Conservation (phyloP, 768 basidiomycete genomes). For the Punctularia strigosozonata region DNA sequence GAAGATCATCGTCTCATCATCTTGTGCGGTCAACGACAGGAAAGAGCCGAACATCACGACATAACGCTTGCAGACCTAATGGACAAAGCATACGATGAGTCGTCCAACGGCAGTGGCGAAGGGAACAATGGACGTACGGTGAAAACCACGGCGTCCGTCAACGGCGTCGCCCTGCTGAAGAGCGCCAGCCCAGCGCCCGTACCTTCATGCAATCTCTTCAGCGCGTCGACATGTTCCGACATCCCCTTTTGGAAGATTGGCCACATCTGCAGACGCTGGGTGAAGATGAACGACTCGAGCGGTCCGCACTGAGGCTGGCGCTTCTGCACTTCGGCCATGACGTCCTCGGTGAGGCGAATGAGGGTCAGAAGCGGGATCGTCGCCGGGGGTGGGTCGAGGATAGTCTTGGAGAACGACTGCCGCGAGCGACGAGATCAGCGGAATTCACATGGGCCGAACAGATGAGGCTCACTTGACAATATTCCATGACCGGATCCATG, state of each 20-base stretch:
- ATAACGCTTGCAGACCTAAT: conserved; percentile 70
- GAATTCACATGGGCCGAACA: conserved; percentile 1
- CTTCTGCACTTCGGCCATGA: conserved; percentile 63
- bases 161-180: conserved; percentile 45
- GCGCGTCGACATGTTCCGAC: conserved; percentile 68
- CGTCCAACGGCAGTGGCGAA: conserved; percentile 3
- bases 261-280: conserved; percentile 80
- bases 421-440: background rate
- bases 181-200: conserved; percentile 45
- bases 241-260: conserved; percentile 87
- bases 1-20: conserved; percentile 95
- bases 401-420: conserved; percentile 56
- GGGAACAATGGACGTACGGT: conserved; percentile 30
- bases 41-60: conserved; percentile 72
- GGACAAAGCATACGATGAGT: background rate
- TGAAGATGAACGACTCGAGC: conserved; percentile 71
- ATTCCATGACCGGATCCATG: conserved; percentile 84
- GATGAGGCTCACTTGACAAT: conserved; percentile 47
- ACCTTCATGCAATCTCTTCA: conserved; percentile 78
- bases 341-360: conserved; percentile 81
- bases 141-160: conserved; percentile 59
- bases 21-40: conserved; percentile 67
- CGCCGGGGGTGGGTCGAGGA: conserved; percentile 65
- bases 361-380: conserved; percentile 75
- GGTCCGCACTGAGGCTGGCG: conserved; percentile 73